Conservation (phyloP, 345 rosid species). For the Populus pruinosa region DNA sequence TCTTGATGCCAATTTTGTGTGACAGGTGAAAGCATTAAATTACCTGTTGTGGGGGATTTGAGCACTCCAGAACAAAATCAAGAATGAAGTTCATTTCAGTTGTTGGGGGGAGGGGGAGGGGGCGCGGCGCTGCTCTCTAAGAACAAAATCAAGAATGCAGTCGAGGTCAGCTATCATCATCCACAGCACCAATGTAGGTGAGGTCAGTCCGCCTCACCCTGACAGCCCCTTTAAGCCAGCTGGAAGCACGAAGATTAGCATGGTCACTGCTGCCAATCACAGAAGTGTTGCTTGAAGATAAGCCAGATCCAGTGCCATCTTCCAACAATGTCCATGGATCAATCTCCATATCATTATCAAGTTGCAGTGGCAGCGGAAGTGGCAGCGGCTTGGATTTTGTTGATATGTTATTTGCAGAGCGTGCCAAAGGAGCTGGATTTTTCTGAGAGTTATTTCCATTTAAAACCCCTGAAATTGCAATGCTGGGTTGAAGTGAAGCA, state of each 20-base stretch:
- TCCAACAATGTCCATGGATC: slow-evolving; percentile 97
- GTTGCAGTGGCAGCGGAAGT: slow-evolving; percentile 38
- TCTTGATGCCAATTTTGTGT: slow-evolving; percentile 20
- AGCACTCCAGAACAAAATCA: slow-evolving; percentile 26
- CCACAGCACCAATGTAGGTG: slow-evolving; percentile 78
- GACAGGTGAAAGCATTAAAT: slow-evolving; percentile 14
- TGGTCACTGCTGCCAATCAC: slow-evolving; percentile 57
- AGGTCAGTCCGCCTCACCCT: slow-evolving; percentile 86
- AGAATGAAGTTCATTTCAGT: slow-evolving; percentile 49
- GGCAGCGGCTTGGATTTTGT: slow-evolving; percentile 58
- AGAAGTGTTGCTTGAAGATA: slow-evolving; percentile 50
- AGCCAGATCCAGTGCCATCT: slow-evolving; percentile 77
- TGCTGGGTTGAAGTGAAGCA: slow-evolving; percentile 55
- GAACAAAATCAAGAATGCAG: slow-evolving; percentile 31
- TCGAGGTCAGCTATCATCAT: slow-evolving; percentile 77
- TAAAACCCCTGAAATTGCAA: slow-evolving; percentile 35
- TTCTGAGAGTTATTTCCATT: slow-evolving; percentile 47
- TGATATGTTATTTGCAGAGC: slow-evolving; percentile 33
- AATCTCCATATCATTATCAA: slow-evolving; percentile 58
- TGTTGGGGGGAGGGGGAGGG: slow-evolving; percentile 32
- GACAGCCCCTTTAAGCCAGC: slow-evolving; percentile 93
- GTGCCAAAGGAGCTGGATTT: slow-evolving; percentile 38
- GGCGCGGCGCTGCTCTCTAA: slow-evolving; percentile 5
- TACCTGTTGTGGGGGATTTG: slow-evolving; percentile 28
- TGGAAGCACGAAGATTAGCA: slow-evolving; percentile 74